phyloP scores from a whole-genome alignment of 176 grass and related monocot genomes.

The Eragrostis nindensis region DNA sequence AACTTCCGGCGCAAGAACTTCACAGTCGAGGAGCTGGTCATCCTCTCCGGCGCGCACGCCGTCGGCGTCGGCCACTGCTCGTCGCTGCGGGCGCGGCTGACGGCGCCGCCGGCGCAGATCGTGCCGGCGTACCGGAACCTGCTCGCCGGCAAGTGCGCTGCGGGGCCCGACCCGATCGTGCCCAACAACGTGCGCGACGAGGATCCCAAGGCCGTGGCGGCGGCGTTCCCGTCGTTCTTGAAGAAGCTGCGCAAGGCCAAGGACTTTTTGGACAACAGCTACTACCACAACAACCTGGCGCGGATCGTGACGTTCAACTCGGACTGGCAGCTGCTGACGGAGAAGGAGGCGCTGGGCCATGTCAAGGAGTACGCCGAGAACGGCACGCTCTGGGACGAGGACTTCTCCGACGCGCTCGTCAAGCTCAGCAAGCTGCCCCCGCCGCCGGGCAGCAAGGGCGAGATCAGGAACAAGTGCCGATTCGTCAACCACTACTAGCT shows the following conservation, averaged over 20 bases:
- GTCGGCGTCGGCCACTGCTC: constrained; percentile 73
- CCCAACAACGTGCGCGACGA: constrained; percentile 37
- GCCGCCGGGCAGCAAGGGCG: constrained; percentile 38
- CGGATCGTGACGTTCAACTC: constrained; percentile 62
- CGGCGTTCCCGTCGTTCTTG: constrained; percentile 24
- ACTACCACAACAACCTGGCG: constrained; percentile 51
- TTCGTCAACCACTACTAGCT: constrained; percentile 22
- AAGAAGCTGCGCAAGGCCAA: constrained; percentile 31
- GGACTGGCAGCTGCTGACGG: constrained; percentile 58
- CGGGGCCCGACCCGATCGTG: background rate
- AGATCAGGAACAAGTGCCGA: constrained; percentile 60
- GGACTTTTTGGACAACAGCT: constrained; percentile 53
- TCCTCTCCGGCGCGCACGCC: constrained; percentile 72
- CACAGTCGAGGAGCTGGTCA: constrained; percentile 64
- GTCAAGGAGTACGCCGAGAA: constrained; percentile 58
- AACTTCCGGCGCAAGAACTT: constrained; percentile 69
- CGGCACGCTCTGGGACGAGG: constrained; percentile 45
- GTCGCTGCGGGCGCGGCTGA: constrained; percentile 44
- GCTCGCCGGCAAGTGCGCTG: constrained; percentile 20
- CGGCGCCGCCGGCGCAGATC: constrained; percentile 37
- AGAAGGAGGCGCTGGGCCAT: constrained; percentile 43
- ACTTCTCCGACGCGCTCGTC: constrained; percentile 59
- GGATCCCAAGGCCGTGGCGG: constrained; percentile 27
- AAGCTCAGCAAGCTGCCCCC: constrained; percentile 69
- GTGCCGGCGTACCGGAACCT: constrained; percentile 37